Evolutionary conservation across 2,329 filamentous ascomycete genomes (phyloP), one percentile per base, ranked within the genome.

Genomic region (Onygena corvina): DNA sequence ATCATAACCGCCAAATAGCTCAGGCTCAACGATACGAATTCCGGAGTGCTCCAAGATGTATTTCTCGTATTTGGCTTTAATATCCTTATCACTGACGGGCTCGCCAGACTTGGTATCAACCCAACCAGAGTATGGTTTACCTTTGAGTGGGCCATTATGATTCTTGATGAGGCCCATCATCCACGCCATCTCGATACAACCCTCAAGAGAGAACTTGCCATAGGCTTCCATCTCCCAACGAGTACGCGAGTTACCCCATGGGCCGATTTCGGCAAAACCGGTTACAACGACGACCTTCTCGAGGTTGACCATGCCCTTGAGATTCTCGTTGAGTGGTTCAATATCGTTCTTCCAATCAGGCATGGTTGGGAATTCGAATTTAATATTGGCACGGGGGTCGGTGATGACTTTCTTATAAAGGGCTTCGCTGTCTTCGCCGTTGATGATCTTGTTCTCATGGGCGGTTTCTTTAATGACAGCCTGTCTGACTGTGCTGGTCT

Each of bases 131-230:
- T 98, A 96, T 56, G 84, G 84, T 72, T 94, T 84, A 65, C 92
- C 92, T 74, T 98, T 98, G 66, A 98, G 80, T 27, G 83, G 82
- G 14, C 92, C 92, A 59, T 96, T 96, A 74, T 94, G 86, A 68
- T 98, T 94, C 76, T 90, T 95, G 74, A 98, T 96, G 52, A 96
- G 80, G 63, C 92, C 92, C 90, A 96, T 98, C 68, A 98, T 87
- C 92, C 92, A 98, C 27, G 92, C 89, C 92, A 98, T 98, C 70
- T 98, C 92, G 53, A 98, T 84, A 61, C 92, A 96, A 25, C 92
- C 92, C 68, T 98, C 93, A 11, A 98, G 79, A 6, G 92, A 96
- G 73, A 98, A 98, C 63, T 94, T 79, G 64, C 92, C 92, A 58
- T 89, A 82, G 1, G 92, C 89, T 68, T 98, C 92, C 90, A 98